Evolutionary conservation across 164 flowering plant genomes (phyloP).

Genomic region (Malania oleifera): DNA sequence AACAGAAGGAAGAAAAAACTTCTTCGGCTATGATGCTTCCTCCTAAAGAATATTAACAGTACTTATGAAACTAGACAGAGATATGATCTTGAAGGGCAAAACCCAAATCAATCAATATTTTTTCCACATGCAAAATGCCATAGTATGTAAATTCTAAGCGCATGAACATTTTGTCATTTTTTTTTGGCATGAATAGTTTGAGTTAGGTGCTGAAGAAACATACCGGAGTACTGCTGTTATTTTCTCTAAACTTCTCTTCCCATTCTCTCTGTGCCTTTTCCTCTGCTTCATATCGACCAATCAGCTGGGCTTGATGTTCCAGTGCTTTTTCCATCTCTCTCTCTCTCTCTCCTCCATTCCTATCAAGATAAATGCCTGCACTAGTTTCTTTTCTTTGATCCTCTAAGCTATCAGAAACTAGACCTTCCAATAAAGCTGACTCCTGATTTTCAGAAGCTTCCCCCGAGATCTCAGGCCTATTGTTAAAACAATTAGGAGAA

Average conservation of each 20-base stretch:
- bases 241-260: constrained; percentile 78
- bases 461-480: constrained; percentile 14
- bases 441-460: constrained; percentile 15
- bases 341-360: constrained; percentile 26
- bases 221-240: constrained; percentile 54
- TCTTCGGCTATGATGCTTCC: too few species aligned
- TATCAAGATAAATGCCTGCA: constrained; percentile 16
- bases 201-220: constrained; percentile 12
- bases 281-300: constrained; percentile 63
- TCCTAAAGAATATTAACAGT: too few species aligned
- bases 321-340: constrained; percentile 62
- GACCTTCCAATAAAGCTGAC: constrained; percentile 4
- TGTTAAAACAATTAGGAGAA: constrained; percentile 8
- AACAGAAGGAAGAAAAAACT: too few species aligned
- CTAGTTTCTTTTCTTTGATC: constrained; percentile 10
- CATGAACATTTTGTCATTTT: neutral
- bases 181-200: too few species aligned
- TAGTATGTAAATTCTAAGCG: neutral
- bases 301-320: constrained; percentile 57
- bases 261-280: constrained; percentile 90
- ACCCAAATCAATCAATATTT: neutral
- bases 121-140: neutral
- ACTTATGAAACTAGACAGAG: too few species aligned
- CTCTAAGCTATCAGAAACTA: constrained; percentile 12
- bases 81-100: too few species aligned